Evolutionary conservation across 305 asterid genomes (phyloP), one percentile per base, ranked within the genome.

Genomic region (Fraxinus sp.): DNA sequence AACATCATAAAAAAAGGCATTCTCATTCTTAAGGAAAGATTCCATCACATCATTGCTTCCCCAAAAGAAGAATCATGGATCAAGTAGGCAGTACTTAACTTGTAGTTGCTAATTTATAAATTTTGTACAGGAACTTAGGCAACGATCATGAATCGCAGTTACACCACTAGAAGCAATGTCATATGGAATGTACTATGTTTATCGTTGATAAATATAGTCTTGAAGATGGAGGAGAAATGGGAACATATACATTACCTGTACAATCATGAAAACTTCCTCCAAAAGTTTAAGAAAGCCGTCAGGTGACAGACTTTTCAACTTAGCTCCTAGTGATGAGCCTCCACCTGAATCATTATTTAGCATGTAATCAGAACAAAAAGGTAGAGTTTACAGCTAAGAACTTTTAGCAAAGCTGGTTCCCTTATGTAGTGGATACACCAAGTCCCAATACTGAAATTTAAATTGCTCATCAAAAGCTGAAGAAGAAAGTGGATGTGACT

Each of bases 241-340:
- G 68, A 87, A 86, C 84, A 89, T 84, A 85, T 87, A 88, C 97
- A 87, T 93, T 96, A 97, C 99, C 98, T 91, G 97, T 85, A 97
- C 98, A 79, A 92, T 92, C 88, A 88, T 89, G 88, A 97, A 97
- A 84, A 97, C 90, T 84, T 91, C 97, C 87, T 91, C 92, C 89
- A 97, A 82, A 85, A 97, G 98, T 86, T 91, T 95, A 87, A 95
- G 90, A 89, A 97, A 97, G 86, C 96, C 85, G 84, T 95, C 98
- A 55, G 98, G 93, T 84, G 98, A 89, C 82, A 97, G 89, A 84
- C 92, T 95, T 88, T 93, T 92, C 91, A 96, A 89, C 90, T 91
- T 96, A 88, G 95, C 91, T 83, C 97, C 98, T 78, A 95, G 95
- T 24, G 97, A 93, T 71, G 97, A 93, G 86, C 98, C 92, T 83